Percentiles rank a stretch among this genome's conserved stretches.
These are phyloP conservation scores for Imleria badia DNA, from an alignment of 768 basidiomycete genomes.

Conservation along the genomic window DNA sequence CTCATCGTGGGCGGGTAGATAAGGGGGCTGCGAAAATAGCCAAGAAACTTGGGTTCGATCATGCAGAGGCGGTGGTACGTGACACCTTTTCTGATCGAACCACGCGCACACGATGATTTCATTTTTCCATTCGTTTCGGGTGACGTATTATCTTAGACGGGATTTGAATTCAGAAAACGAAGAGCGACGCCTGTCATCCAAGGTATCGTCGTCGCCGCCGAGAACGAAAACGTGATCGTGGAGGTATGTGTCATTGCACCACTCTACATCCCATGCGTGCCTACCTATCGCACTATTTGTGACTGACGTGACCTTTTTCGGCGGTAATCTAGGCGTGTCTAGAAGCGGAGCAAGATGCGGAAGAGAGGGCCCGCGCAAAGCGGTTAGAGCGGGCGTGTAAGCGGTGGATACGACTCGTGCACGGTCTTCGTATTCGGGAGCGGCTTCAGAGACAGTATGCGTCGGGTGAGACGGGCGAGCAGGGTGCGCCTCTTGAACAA, in stretches of 20 bases:
- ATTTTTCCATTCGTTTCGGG: neutral
- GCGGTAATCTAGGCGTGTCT: constrained; percentile 67
- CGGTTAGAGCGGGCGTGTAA: constrained; percentile 79
- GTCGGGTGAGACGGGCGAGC: constrained; percentile 5
- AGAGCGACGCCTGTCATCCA: constrained; percentile 81
- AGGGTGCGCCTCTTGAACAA: neutral
- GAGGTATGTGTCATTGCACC: constrained; percentile 53
- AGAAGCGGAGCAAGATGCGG: constrained; percentile 75
- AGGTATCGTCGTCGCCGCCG: constrained; percentile 84
- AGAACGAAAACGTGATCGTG: constrained; percentile 69
- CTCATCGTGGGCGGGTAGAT: constrained; percentile 40
- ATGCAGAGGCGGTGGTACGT: constrained; percentile 93
- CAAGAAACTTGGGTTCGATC: constrained; percentile 81
- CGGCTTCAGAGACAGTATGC: constrained; percentile 80
- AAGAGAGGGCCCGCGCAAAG: constrained; percentile 74
- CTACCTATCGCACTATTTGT: neutral
- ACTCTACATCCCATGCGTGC: neutral
- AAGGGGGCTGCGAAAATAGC: constrained; percentile 91
- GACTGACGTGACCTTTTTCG: constrained; percentile 12
- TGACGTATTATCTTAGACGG: constrained; percentile 54
- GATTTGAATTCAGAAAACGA: constrained; percentile 95
- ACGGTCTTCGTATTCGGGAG: constrained; percentile 83
- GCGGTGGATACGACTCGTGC: constrained; percentile 84
- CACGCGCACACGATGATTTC: neutral
- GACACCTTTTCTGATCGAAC: constrained; percentile 11